Conservation (phyloP, 768 basidiomycete species). For the Suillus alpinus region DNA sequence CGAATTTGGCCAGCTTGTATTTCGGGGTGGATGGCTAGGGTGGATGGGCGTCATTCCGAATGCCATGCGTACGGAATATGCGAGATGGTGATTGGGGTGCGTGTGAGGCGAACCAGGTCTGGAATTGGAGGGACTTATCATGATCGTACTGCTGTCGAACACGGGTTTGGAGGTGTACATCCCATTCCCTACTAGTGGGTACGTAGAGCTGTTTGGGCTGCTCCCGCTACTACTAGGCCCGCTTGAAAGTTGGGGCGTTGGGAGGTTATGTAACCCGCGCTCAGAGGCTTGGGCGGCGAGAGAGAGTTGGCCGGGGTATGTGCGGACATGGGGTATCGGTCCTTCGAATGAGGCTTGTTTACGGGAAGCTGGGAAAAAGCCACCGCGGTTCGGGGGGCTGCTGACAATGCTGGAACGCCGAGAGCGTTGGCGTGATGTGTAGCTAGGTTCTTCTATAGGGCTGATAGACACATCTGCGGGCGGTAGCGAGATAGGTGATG, state of each 20-base stretch:
- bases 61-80: slow-evolving; percentile 80
- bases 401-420: slow-evolving; percentile 33
- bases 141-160: slow-evolving; percentile 27
- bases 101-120: slow-evolving; percentile 57
- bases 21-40: slow-evolving; percentile 30
- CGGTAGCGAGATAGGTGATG: slow-evolving; percentile 69
- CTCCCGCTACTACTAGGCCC: slow-evolving; percentile 64
- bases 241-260: slow-evolving; percentile 63
- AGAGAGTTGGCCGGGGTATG: slow-evolving; percentile 32
- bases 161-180: slow-evolving; percentile 18
- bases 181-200: slow-evolving; percentile 31
- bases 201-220: slow-evolving; percentile 53
- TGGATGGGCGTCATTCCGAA: slow-evolving; percentile 92
- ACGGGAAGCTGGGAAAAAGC: slow-evolving; percentile 21
- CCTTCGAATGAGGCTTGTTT: slow-evolving; percentile 32
- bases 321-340: slow-evolving; percentile 29
- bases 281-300: slow-evolving; percentile 21
- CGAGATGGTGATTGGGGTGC: slow-evolving; percentile 60
- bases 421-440: slow-evolving; percentile 23
- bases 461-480: slow-evolving; percentile 38
- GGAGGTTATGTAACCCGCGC: slow-evolving; percentile 32
- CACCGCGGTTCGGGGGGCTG: slow-evolving; percentile 35
- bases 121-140: slow-evolving; percentile 50
- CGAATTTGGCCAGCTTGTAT: slow-evolving; percentile 37
- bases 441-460: slow-evolving; percentile 31